Base-by-base conservation (phyloP, 306 rosid genomes). In the Lathyrus sativus region DNA sequence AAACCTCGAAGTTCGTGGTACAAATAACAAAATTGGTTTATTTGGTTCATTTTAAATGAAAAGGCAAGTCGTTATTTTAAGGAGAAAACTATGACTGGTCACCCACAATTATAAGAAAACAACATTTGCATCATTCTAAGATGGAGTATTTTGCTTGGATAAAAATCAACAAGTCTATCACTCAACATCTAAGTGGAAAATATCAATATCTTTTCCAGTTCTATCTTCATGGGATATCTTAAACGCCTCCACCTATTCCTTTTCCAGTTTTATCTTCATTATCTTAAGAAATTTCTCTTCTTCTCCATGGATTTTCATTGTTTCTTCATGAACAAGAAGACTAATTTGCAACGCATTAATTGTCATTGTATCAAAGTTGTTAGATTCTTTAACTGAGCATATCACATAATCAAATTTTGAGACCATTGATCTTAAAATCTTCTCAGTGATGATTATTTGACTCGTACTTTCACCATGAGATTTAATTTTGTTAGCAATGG, bases 401-500 rank as follows among this genome's bases (percentile, higher is more conserved):
- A n/a, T 19, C 51, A 24, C 2, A 24, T 24, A 24, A 24, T 24
- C 26, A 24, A 24, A 24, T 24, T 24, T 24, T 24, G 26, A 24
- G 26, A 24, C 3, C 26, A 2, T 24, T 24, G 26, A 24, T 24
- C 26, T 24, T 2, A 24, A 24, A 24, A 24, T 24, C 5, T 51
- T 51, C 11, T 18, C 58, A 51, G n/a, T 51, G 19, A 51, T 18
- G 58, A 7, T 18, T 51, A 29, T 17, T 51, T 18, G 13, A 51
- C 31, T 18, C 13, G 19, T 51, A 18, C 29, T 51, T 51, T 51
- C 29, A 18, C 58, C 58, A 51, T 51, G 26, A 51, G 17, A 9
- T 26, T 56, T 56, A 39, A 56, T 56, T 28, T 56, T 56, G 62
- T 28, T 56, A 4, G 62, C 39, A 11, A 56, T 56, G 17, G 62